These are phyloP conservation scores for Chamaecyparis obtusa DNA, from an alignment of 75 land plant genomes.

Conservation along the genomic window DNA sequence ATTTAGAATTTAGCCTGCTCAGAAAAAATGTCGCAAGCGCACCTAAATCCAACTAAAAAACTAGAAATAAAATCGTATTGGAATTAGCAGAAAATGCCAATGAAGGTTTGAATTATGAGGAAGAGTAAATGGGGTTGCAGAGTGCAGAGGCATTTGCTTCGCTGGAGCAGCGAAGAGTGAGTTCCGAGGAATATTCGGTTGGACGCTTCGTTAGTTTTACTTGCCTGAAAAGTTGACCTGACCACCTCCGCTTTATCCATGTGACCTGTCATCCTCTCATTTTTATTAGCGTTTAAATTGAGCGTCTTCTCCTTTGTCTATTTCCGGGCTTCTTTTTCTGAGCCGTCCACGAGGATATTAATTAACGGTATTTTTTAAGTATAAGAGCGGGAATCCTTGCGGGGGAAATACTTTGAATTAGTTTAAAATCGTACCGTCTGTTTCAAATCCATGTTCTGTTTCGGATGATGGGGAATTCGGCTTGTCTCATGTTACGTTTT, in stretches of 20 bases:
- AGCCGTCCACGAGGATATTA: neutral
- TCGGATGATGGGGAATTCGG: neutral
- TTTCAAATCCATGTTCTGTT: neutral
- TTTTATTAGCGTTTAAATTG: neutral
- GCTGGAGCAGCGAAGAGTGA: neutral
- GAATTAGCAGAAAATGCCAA: neutral
- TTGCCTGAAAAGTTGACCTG: neutral
- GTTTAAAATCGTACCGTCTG: neutral
- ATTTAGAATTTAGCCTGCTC: neutral
- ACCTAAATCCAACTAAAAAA: neutral
- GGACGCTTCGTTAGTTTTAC: neutral
- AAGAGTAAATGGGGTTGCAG: neutral
- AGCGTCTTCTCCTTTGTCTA: neutral
- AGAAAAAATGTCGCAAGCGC: neutral
- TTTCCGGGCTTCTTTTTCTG: neutral
- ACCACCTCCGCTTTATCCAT: neutral
- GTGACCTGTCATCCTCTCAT: neutral
- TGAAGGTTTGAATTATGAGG: neutral
- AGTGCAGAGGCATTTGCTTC: neutral
- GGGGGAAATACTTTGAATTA: conserved; percentile 6
- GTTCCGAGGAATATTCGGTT: neutral
- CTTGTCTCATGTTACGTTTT: neutral
- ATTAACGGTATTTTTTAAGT: neutral
- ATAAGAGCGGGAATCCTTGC: conserved; percentile 6
- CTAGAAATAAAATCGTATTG: neutral